Evolutionary conservation across 2,329 filamentous ascomycete species (phyloP), one percentile per base, ranked within the genome.

Genomic region (Tetracladium maxilliforme): DNA sequence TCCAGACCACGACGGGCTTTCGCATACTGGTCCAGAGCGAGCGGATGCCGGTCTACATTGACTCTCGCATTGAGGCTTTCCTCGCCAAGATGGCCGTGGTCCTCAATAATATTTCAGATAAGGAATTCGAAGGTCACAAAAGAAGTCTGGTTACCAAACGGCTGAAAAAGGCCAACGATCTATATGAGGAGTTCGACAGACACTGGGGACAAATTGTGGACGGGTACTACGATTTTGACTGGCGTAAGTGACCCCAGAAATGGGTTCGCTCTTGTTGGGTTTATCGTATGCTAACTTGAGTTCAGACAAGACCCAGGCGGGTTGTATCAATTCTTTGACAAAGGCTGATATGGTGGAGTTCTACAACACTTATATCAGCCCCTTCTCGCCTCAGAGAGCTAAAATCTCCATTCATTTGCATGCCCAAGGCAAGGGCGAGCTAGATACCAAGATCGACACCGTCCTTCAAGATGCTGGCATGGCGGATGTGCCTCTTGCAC

Each of bases 1-100:
- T 78, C 28, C 56, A 71, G n/a, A 84, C 79, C 1, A 87, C 78
- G 0, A 76, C 82, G 40, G 82, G 81, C 2, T 90, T 90, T 51
- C 70, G 86, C 6, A 78, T 98, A 34, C 68, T 95, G 33, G 83
- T 98, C 16, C 90, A 98, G 55, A 93, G 83, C 44, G 87, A 98
- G 52, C 77, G 77, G 44, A 72, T 76, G 3, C 77, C 81, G 1
- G 63, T 75, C 21, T 95, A 92, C 42, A 58, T 98, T 3, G 86
- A 95, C 44, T 67, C 70, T 5, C 72, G 90, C 12, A 92, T 95
- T 33, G 83, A 95, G 41, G 64, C 71, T 3, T 95, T 95, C 60
- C 52, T 98, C 20, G 57, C 58, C 14, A 58, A 61, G 10, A 84
- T 83, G 33, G 68, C 64, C 12, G 56, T 66, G 22, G 71, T 58